Evolutionary conservation across 305 asterid genomes (phyloP).

Genomic region (Fraxinus latifolia): DNA sequence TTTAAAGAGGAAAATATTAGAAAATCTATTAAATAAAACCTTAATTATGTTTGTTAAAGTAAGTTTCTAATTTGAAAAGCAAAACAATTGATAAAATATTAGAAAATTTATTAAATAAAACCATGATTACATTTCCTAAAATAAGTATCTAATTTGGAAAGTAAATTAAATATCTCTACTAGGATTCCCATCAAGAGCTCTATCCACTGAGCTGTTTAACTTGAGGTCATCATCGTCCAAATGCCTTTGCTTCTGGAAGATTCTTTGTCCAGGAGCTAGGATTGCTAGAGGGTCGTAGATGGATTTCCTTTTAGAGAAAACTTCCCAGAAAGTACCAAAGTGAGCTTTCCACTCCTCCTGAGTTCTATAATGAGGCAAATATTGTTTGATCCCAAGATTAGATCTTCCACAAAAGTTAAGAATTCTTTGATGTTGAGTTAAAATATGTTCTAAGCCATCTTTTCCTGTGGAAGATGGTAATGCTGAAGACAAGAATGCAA

Average conservation of each 20-base stretch:
- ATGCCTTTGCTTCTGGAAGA: conserved; percentile 52
- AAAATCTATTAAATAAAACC: background rate
- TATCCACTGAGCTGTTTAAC: conserved; percentile 15
- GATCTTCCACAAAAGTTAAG: conserved; percentile 44
- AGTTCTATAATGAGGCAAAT: conserved; percentile 70
- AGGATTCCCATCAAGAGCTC: conserved; percentile 5
- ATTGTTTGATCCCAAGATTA: conserved; percentile 71
- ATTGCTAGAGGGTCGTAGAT: conserved; percentile 79
- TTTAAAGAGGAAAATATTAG: background rate
- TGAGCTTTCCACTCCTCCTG: conserved; percentile 82
- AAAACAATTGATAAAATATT: background rate
- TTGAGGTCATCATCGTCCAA: conserved; percentile 33
- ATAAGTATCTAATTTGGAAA: too few species aligned
- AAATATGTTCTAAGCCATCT: conserved; percentile 59
- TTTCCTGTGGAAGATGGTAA: conserved; percentile 67
- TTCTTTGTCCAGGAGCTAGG: conserved; percentile 90
- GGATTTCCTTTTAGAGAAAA: conserved; percentile 57
- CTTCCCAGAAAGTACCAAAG: conserved; percentile 76
- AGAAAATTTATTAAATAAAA: background rate
- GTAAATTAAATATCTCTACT: background rate
- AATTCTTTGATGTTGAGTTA: conserved; percentile 56
- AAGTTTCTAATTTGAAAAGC: background rate
- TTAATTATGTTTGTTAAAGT: background rate
- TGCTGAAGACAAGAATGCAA: conserved; percentile 74
- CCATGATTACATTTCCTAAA: background rate